These are phyloP conservation scores for Serendipita sp. DNA, from an alignment of 1,284 basidiomycete genomes.

Conservation along the genomic window DNA sequence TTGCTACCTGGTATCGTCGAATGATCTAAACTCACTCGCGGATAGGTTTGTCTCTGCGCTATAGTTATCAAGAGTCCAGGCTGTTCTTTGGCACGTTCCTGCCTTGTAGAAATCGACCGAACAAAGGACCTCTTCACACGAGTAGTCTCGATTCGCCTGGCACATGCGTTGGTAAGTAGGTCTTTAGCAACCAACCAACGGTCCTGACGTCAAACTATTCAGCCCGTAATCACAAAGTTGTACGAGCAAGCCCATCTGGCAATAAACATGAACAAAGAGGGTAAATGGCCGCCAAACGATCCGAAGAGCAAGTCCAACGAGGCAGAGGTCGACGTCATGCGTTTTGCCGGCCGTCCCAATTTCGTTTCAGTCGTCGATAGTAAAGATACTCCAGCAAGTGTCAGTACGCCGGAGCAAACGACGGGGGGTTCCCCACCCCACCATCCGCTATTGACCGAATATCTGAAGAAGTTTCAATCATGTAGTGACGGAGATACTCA, in stretches of 20 bases:
- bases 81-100: constrained; percentile 1
- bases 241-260: constrained; percentile 2
- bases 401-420: background rate
- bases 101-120: background rate
- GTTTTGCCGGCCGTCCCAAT: background rate
- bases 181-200: background rate
- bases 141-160: background rate
- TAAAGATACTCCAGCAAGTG: background rate
- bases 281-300: background rate
- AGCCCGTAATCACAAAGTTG: background rate
- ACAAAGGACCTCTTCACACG: constrained; percentile 1
- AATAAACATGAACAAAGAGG: background rate
- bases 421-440: background rate
- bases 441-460: background rate
- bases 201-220: background rate
- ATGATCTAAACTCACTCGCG: background rate
- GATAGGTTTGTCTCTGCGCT: background rate
- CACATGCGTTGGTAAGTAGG: background rate
- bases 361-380: background rate
- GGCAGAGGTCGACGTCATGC: background rate
- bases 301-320: background rate
- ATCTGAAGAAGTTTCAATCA: background rate
- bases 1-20: background rate
- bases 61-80: constrained; percentile 6
- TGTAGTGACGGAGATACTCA: background rate